Base-by-base conservation (phyloP, 2,329 filamentous ascomycete genomes). In the Penicillium sumatraense region DNA sequence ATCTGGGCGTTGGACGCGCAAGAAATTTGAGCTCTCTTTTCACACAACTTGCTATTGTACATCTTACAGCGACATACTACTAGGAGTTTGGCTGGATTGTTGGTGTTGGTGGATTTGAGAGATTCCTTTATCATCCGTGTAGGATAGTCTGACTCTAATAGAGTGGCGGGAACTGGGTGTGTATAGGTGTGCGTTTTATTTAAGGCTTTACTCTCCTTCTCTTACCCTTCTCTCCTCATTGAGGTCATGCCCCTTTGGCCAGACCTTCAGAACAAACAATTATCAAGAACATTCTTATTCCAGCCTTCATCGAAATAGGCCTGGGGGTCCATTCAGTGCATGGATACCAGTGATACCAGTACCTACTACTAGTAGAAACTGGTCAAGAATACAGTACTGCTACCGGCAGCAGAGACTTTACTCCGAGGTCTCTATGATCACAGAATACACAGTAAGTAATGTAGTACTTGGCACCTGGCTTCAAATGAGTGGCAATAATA, bases 1-100 rank as follows among this genome's bases (percentile, higher is more conserved):
- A 74, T 79, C 16, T 79, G 75, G 75, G 71, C 68, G 7, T 62
- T 78, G 57, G 77, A 79, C 60, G 63, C 70, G 6, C 70, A 74
- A 61, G 75, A 78, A 46, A 63, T 65, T 31, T 60, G 20, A 46
- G 54, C 5, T 49, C 26, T 20, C 14, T 10, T 21, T 31, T 7
- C 27, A 7, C 13, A 9, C 18, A 14, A 20, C 27, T 5, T 31
- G 42, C 13, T 20, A 20, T 31, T 46, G 7, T 26, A 21, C 11
- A 50, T 14, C 8, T 41, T 20, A 27, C 33, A 29, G 31, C 35
- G 27, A 31, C 27, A 41, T 44, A 31, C n/a, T n/a, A 26, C 26
- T 33, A 27, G 35, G 26, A 52, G 42, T 46, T 46, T 24, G 10
- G 16, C 18, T 26, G 42, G 11, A 33, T 31, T 21, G 26, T 46